phyloP scores from a whole-genome alignment of 345 rosid genomes.

The Punica granatum region DNA sequence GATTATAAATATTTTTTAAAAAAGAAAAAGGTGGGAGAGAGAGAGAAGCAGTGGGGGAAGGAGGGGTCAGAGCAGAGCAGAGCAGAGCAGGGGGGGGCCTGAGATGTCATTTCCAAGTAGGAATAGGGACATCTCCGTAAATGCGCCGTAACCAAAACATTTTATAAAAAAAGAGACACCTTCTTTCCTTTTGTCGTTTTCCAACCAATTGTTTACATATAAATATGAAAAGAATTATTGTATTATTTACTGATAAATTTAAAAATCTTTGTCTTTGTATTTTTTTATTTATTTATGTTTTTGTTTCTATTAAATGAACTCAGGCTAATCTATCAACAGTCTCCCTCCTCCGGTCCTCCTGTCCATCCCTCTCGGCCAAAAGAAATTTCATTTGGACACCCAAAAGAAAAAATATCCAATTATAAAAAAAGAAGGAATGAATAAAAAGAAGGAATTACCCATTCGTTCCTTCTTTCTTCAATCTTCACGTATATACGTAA shows the following conservation, averaged over 20 bases:
- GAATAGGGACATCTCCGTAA: constrained; percentile 46
- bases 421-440: too few relatives aligned
- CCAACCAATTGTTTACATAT: neutral
- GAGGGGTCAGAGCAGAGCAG: neutral
- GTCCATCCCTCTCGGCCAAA: too few relatives aligned
- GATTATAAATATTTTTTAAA: neutral
- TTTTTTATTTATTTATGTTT: neutral
- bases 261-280: neutral
- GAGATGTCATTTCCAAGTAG: constrained; percentile 34
- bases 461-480: too few relatives aligned
- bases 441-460: too few relatives aligned
- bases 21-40: neutral
- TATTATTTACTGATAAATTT: neutral
- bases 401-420: too few relatives aligned
- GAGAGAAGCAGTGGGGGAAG: neutral
- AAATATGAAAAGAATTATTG: neutral
- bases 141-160: constrained; percentile 28
- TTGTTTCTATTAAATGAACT: too few relatives aligned
- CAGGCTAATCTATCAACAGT: too few relatives aligned
- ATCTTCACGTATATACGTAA: too few relatives aligned
- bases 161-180: neutral
- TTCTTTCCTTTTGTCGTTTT: constrained; percentile 18
- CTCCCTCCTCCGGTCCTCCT: too few relatives aligned
- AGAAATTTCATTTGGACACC: too few relatives aligned
- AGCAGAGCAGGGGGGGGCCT: constrained; percentile 7